Percentiles rank a stretch among this genome's conserved stretches.
phyloP scores from a whole-genome alignment of 2,329 filamentous ascomycete genomes.

The Fonsecaea pugnacius region DNA sequence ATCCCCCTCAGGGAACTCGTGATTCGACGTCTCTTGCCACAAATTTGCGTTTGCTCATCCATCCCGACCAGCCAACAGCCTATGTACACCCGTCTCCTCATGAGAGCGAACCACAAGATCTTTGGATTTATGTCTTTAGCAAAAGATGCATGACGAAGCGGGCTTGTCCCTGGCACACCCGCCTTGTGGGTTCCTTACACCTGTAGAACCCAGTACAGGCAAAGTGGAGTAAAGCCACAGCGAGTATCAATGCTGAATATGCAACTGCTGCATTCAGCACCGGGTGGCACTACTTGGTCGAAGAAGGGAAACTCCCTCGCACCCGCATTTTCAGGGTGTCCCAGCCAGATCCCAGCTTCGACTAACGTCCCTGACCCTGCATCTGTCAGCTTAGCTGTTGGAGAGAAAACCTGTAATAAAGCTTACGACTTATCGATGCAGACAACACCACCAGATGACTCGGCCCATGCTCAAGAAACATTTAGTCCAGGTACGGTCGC shows the following conservation, averaged over 20 bases:
- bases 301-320: neutral
- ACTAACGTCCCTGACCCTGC: too few relatives aligned
- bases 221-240: neutral
- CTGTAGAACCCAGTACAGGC: too few relatives aligned
- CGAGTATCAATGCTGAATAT: neutral
- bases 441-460: neutral
- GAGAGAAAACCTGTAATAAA: neutral
- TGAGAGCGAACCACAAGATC: neutral
- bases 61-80: neutral
- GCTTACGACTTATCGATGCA: neutral
- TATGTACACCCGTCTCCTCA: neutral
- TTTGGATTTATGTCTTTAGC: neutral
- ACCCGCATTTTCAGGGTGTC: neutral
- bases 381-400: neutral
- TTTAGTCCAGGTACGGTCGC: neutral
- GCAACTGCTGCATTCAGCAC: neutral
- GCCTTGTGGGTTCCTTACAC: neutral
- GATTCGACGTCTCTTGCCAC: neutral
- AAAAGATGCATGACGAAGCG: neutral
- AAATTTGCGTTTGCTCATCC: neutral
- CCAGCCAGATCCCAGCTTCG: neutral
- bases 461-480: neutral
- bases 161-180: neutral
- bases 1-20: neutral
- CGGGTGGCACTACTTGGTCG: neutral